Conservation (phyloP, 83 land plant genomes). For the Larix sibirica region DNA sequence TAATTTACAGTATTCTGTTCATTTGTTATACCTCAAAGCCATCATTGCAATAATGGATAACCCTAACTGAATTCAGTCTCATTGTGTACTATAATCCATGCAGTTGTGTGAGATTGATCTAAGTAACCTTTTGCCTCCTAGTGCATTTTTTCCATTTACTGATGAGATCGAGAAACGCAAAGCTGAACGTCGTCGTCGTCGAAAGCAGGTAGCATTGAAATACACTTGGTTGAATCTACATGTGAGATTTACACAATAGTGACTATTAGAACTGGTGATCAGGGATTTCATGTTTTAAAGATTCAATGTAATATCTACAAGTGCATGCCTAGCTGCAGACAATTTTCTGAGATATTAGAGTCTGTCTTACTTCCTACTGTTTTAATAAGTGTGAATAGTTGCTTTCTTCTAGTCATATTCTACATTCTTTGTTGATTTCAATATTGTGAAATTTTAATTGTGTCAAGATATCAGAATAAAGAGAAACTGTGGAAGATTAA, state of each 20-base stretch:
- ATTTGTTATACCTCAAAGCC: background rate
- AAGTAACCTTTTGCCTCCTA: conserved; percentile 53
- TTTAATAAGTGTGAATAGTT: no score
- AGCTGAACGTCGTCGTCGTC: conserved; percentile 55
- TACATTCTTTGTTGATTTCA: no score
- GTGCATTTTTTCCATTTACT: conserved; percentile 63
- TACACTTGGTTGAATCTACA: background rate
- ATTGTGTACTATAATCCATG: conserved; percentile 18
- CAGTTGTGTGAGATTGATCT: conserved; percentile 94
- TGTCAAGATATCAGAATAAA: no score
- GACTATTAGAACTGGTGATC: background rate
- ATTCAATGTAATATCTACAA: background rate
- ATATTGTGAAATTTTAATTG: no score
- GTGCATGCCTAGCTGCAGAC: background rate
- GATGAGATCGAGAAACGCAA: conserved; percentile 84
- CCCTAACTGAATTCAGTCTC: background rate
- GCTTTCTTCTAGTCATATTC: no score
- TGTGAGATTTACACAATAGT: background rate
- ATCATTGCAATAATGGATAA: background rate
- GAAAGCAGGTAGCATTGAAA: conserved; percentile 53
- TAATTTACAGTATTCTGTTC: background rate
- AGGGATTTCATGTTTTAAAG: background rate
- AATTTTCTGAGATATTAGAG: background rate
- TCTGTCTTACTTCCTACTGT: no score
- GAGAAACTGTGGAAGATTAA: no score